Conservation (phyloP, 768 basidiomycete species). For the Agaricus bisporus region DNA sequence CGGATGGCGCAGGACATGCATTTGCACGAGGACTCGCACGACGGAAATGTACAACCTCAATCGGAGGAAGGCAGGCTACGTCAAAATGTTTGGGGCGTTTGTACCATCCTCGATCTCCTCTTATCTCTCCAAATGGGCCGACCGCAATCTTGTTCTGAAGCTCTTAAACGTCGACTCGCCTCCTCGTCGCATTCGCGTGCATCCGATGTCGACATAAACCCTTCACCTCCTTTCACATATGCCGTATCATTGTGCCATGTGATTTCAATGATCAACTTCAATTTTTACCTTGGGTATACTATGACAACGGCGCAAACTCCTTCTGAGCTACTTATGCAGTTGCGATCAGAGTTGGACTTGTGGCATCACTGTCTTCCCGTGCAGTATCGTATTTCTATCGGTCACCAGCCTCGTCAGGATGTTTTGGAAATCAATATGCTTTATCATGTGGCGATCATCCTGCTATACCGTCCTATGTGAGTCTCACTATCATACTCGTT, state of each 20-base stretch:
- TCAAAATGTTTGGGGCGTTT: slow-evolving; percentile 21
- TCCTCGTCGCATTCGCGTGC: not conserved
- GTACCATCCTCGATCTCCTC: slow-evolving; percentile 19
- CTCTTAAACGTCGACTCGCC: slow-evolving; percentile 11
- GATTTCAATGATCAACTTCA: slow-evolving; percentile 22
- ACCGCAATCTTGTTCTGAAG: slow-evolving; percentile 18
- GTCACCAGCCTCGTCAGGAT: slow-evolving; percentile 18
- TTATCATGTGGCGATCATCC: slow-evolving; percentile 22
- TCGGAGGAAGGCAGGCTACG: slow-evolving; percentile 13
- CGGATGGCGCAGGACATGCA: slow-evolving; percentile 19
- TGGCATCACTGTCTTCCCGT: slow-evolving; percentile 21
- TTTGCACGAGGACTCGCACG: slow-evolving; percentile 10
- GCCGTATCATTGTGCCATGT: slow-evolving; percentile 17
- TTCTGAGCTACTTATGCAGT: slow-evolving; percentile 12
- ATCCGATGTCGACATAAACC: slow-evolving; percentile 5
- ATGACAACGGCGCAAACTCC: slow-evolving; percentile 7
- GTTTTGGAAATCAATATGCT: slow-evolving; percentile 25
- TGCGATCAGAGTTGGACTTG: slow-evolving; percentile 18
- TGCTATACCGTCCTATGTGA: slow-evolving; percentile 22
- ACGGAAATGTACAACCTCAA: not conserved
- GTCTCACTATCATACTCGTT: not conserved
- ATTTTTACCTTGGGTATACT: slow-evolving; percentile 18
- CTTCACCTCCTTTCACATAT: slow-evolving; percentile 16
- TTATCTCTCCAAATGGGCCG: slow-evolving; percentile 23
- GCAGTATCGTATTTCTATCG: slow-evolving; percentile 20